These are phyloP conservation scores for Angomonas deanei DNA, from an alignment of 208 protist genomes.

Conservation along the genomic window DNA sequence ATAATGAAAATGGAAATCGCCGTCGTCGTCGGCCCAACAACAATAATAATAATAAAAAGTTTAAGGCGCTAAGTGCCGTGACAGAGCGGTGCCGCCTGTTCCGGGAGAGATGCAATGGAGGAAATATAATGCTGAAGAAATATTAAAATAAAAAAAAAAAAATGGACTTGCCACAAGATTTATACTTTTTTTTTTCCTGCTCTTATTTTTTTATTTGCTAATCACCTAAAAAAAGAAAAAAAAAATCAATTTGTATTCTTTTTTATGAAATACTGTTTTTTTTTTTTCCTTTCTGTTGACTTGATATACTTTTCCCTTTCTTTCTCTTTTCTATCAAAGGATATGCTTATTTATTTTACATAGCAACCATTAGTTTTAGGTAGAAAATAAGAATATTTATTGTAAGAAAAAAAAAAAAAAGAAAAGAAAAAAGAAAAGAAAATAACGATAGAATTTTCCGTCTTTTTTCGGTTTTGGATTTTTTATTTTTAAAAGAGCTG, in stretches of 20 bases:
- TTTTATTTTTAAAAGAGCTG: conserved; percentile 12
- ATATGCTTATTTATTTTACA: neutral
- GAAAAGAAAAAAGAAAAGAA: neutral
- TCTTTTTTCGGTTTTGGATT: conserved; percentile 6
- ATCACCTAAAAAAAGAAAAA: neutral
- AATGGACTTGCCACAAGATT: neutral
- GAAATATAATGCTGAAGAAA: neutral
- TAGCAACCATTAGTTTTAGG: neutral
- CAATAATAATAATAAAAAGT: neutral
- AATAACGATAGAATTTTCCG: conserved; percentile 1
- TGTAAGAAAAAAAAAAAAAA: neutral
- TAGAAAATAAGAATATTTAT: neutral
- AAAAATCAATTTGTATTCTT: too few species aligned
- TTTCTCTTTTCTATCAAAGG: conserved; percentile 10
- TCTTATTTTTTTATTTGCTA: neutral
- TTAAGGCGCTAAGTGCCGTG: conserved; percentile 14
- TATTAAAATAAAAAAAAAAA: neutral
- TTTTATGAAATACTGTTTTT: too few species aligned
- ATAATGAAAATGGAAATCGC: neutral
- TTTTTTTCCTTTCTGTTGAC: neutral
- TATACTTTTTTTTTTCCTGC: conserved; percentile 2
- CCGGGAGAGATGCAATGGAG: conserved; percentile 21
- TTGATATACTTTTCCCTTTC: conserved; percentile 2
- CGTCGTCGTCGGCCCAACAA: neutral
- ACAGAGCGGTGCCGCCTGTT: conserved; percentile 35